These are phyloP conservation scores for Nicotiana paniculata DNA, from an alignment of 257 asterid species.

Conservation along the genomic window DNA sequence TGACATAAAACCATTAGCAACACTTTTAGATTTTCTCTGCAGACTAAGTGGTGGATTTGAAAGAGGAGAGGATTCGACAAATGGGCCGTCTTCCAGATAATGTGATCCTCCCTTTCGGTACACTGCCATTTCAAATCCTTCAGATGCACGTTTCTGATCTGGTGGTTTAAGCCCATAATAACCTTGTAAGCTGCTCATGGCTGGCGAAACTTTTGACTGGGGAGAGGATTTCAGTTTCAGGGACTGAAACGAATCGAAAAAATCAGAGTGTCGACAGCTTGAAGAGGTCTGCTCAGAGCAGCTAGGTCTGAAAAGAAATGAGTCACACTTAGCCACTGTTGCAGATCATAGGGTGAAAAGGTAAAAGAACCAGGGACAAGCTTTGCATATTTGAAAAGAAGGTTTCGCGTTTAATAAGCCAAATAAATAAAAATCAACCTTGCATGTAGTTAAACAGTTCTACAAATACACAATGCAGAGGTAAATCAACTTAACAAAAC, in stretches of 20 bases:
- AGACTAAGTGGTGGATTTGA: constrained; percentile 46
- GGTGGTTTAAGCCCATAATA: constrained; percentile 43
- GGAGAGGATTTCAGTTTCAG: constrained; percentile 54
- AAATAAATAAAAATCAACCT: neutral
- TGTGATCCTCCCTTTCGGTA: constrained; percentile 42
- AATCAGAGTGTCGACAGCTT: constrained; percentile 53
- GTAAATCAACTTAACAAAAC: neutral
- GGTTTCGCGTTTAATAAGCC: neutral
- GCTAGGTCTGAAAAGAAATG: constrained; percentile 48
- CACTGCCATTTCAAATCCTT: constrained; percentile 60
- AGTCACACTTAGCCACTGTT: constrained; percentile 2
- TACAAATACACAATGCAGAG: neutral
- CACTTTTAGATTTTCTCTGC: constrained; percentile 59
- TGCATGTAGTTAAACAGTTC: neutral
- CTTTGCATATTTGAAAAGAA: neutral
- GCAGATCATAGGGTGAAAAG: neutral
- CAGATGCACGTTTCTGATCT: constrained; percentile 30
- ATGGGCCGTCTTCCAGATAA: constrained; percentile 44
- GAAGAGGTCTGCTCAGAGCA: constrained; percentile 40
- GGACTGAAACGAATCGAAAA: constrained; percentile 71
- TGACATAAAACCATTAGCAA: constrained; percentile 42
- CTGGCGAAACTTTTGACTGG: constrained; percentile 47
- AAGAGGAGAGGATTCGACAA: constrained; percentile 22
- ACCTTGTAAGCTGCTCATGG: constrained; percentile 56
- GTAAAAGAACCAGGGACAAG: neutral